These are phyloP conservation scores for Exophiala spinifera DNA, from an alignment of 2,329 filamentous ascomycete species.

Conservation along the genomic window DNA sequence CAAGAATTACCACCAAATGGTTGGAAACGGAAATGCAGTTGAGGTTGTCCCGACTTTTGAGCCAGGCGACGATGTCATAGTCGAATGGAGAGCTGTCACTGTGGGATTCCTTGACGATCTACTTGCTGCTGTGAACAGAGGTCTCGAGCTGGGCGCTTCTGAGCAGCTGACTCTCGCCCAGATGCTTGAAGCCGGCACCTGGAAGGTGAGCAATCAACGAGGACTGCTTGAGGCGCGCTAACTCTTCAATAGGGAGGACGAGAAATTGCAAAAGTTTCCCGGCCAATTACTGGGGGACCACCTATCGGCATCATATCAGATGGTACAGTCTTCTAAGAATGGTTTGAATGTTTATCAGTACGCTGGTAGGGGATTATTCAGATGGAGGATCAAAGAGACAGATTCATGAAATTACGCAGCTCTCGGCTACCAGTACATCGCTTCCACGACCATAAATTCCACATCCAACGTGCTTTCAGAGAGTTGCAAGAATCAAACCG, in stretches of 20 bases:
- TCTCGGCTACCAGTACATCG: not conserved
- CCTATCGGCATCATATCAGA: slow-evolving; percentile 96
- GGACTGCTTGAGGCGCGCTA: slow-evolving; percentile 24
- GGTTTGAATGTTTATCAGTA: too few species aligned
- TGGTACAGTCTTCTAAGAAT: slow-evolving; percentile 80
- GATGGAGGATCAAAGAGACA: not conserved
- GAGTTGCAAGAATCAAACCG: not conserved
- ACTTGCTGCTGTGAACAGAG: slow-evolving; percentile 64
- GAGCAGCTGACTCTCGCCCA: slow-evolving; percentile 76
- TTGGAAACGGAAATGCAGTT: slow-evolving; percentile 67
- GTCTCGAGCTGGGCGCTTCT: slow-evolving; percentile 65
- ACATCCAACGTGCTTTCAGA: not conserved
- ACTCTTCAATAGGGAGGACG: slow-evolving; percentile 66
- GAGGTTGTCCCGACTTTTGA: slow-evolving; percentile 73
- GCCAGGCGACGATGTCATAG: slow-evolving; percentile 71
- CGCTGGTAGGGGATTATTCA: too few species aligned
- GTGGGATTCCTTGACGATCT: slow-evolving; percentile 72
- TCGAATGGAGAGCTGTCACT: slow-evolving; percentile 74
- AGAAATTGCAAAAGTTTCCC: slow-evolving; percentile 90
- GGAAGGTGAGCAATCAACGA: slow-evolving; percentile 69
- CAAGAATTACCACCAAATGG: slow-evolving; percentile 65
- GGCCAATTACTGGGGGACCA: slow-evolving; percentile 93
- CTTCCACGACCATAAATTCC: not conserved
- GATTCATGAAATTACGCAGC: not conserved
- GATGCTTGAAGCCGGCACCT: slow-evolving; percentile 91